Evolutionary conservation across 768 basidiomycete genomes (phyloP).

Genomic region (Myochromella boudieri): DNA sequence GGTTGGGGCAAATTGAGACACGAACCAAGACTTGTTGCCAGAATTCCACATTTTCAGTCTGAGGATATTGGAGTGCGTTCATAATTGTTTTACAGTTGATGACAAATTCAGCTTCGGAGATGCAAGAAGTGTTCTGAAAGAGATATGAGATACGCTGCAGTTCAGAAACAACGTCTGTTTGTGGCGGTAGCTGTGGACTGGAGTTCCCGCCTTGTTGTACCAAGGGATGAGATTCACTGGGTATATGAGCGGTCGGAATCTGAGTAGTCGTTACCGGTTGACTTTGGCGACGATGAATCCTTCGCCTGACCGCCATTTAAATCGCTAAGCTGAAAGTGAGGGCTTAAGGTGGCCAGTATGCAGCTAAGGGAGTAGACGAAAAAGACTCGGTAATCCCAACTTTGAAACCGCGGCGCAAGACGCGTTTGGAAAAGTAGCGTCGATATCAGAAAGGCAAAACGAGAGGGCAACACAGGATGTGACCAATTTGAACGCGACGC

Average conservation of each 20-base stretch:
- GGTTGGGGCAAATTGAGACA: neutral
- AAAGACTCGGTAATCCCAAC: too few relatives aligned
- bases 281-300: too few relatives aligned
- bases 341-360: too few relatives aligned
- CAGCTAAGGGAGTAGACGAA: too few relatives aligned
- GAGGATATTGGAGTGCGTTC: conserved; percentile 13
- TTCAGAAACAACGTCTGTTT: neutral
- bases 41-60: neutral
- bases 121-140: conserved; percentile 8
- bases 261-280: too few relatives aligned
- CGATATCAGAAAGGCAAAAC: too few relatives aligned
- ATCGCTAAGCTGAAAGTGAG: too few relatives aligned
- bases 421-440: too few relatives aligned
- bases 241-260: neutral
- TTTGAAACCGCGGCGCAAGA: too few relatives aligned
- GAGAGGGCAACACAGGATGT: too few relatives aligned
- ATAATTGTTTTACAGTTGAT: conserved; percentile 17
- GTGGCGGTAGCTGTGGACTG: neutral
- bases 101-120: conserved; percentile 20
- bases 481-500: too few relatives aligned
- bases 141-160: conserved; percentile 13
- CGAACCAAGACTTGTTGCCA: conserved; percentile 9
- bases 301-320: too few relatives aligned
- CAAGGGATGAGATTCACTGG: neutral
- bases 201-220: neutral